Conservation (phyloP, 2,329 filamentous ascomycete species). For the Mollisiaceae sp. region DNA sequence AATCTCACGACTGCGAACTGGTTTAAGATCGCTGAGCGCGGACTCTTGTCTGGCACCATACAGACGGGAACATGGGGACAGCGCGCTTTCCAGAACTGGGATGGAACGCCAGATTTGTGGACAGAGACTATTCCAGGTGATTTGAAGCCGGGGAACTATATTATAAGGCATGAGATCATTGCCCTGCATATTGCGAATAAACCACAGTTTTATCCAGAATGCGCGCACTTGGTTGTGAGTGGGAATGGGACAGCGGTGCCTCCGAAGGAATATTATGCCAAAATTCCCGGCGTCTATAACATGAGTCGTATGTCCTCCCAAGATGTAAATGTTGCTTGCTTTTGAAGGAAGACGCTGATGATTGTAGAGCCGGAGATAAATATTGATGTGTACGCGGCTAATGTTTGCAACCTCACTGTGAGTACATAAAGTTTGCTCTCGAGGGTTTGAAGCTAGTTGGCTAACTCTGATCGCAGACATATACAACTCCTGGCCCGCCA, state of each 20-base stretch:
- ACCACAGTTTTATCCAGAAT: slow-evolving; percentile 33
- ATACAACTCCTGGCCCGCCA: slow-evolving; percentile 18
- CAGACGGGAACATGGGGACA: slow-evolving; percentile 28
- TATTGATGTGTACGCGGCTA: slow-evolving; percentile 26
- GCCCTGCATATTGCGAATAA: slow-evolving; percentile 30
- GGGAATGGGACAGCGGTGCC: slow-evolving; percentile 27
- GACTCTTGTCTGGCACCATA: slow-evolving; percentile 22
- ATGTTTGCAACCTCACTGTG: slow-evolving; percentile 16
- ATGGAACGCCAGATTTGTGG: slow-evolving; percentile 43
- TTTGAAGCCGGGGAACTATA: slow-evolving; percentile 44
- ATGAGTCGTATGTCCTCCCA: slow-evolving; percentile 23
- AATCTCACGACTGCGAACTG: slow-evolving; percentile 20
- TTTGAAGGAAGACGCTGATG: slow-evolving; percentile 1
- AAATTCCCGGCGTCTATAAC: slow-evolving; percentile 25
- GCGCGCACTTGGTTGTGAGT: slow-evolving; percentile 28
- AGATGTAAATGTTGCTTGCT: background rate
- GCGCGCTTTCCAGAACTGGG: slow-evolving; percentile 26
- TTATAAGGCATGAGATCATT: slow-evolving; percentile 33
- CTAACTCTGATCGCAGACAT: slow-evolving; percentile 1
- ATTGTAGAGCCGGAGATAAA: slow-evolving; percentile 29
- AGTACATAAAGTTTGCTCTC: background rate
- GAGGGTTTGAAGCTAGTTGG: background rate
- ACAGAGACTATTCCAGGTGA: slow-evolving; percentile 54
- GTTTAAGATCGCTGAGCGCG: slow-evolving; percentile 30
- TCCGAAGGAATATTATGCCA: slow-evolving; percentile 22